Evolutionary conservation across 2,329 filamentous ascomycete species (phyloP).

Genomic region (Fonsecaea nubica): DNA sequence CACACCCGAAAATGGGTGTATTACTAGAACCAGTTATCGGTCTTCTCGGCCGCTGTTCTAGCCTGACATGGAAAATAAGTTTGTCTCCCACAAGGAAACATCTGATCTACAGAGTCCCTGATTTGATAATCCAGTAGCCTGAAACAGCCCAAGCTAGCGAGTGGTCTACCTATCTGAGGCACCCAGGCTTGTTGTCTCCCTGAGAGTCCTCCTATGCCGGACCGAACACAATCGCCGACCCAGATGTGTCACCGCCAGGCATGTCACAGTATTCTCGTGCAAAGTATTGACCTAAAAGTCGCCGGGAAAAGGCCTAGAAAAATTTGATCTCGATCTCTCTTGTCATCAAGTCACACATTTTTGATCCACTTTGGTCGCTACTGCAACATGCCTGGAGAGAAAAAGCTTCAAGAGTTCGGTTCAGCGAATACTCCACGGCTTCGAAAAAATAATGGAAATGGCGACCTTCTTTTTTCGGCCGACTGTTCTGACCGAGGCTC

Average conservation of each 20-base stretch:
- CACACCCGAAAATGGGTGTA: neutral
- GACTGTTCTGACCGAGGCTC: conserved; percentile 15
- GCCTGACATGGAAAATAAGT: conserved; percentile 13
- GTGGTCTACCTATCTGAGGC: neutral
- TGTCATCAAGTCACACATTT: neutral
- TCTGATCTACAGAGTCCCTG: neutral
- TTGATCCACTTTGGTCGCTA: neutral
- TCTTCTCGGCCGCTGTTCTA: neutral
- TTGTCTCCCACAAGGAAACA: neutral
- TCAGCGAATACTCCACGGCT: conserved; percentile 1
- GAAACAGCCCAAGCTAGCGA: conserved; percentile 1
- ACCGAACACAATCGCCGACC: neutral
- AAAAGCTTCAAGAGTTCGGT: neutral
- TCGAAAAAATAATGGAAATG: conserved; percentile 1
- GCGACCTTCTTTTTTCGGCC: conserved; percentile 12
- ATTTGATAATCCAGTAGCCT: conserved; percentile 9
- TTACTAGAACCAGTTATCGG: neutral
- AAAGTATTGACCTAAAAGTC: neutral
- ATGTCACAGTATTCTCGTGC: neutral
- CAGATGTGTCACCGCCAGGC: neutral
- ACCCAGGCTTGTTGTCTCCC: neutral
- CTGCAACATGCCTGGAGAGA: neutral
- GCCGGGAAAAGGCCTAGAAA: neutral
- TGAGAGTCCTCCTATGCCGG: neutral
- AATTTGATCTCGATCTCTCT: neutral